A percentile compares a stretch with the other conserved stretches of the same genome.
phyloP scores from a whole-genome alignment of 2,329 filamentous ascomycete genomes.

The Chaetomium olivaceum region DNA sequence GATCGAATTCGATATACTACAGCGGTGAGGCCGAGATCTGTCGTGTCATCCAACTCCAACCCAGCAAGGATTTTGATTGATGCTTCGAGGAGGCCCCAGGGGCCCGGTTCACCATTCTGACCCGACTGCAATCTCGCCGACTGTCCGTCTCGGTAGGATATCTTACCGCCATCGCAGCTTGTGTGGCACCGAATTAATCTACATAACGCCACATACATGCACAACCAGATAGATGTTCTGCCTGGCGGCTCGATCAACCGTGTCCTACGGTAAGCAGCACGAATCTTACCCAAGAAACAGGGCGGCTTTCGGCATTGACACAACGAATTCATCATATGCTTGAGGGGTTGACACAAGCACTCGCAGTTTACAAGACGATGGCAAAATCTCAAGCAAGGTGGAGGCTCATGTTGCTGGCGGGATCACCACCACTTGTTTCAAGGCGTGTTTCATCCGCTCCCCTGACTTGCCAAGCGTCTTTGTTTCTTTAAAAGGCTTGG shows the following conservation, averaged over 20 bases:
- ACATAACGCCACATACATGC: neutral
- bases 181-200: neutral
- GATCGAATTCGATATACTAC: neutral
- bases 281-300: neutral
- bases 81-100: neutral
- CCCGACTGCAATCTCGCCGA: neutral
- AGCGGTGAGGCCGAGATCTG: neutral
- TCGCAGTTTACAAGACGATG: neutral
- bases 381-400: neutral
- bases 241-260: neutral
- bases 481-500: neutral
- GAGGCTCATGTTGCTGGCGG: neutral
- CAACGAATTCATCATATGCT: neutral
- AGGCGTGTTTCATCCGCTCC: conserved; percentile 8
- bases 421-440: conserved; percentile 10
- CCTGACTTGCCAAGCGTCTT: conserved; percentile 6
- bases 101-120: neutral
- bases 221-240: neutral
- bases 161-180: neutral
- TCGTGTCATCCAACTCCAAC: neutral
- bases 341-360: neutral
- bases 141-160: neutral
- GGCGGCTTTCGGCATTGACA: neutral
- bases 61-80: neutral
- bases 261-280: neutral